These are phyloP conservation scores for Diddensiella santjacobensis DNA, from an alignment of 805 yeast species.

Conservation along the genomic window DNA sequence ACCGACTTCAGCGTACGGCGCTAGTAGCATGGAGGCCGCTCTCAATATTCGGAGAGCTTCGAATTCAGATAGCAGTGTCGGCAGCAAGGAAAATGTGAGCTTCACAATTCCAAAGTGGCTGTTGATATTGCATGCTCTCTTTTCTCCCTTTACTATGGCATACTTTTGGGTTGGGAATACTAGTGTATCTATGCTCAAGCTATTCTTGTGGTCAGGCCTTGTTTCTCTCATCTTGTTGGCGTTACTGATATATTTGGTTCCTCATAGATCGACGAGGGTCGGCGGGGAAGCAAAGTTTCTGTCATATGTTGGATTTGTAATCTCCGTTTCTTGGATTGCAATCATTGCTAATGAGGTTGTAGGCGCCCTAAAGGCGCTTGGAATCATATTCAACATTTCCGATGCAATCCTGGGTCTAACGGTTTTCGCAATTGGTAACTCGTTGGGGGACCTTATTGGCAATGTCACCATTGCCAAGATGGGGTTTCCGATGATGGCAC, in stretches of 20 bases:
- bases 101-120: conserved; percentile 11
- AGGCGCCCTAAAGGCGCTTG: conserved; percentile 55
- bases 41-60: not conserved
- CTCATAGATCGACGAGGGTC: not conserved
- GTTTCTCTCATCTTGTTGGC: conserved; percentile 1
- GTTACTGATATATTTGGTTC: not conserved
- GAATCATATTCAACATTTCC: conserved; percentile 56
- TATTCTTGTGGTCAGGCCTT: not conserved
- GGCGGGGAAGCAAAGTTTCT: conserved; percentile 7
- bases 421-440: conserved; percentile 87
- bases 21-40: not conserved
- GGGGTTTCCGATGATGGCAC: conserved; percentile 85
- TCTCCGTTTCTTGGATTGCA: conserved; percentile 67
- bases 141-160: conserved; percentile 32
- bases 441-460: conserved; percentile 84
- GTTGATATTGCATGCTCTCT: conserved; percentile 32
- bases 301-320: conserved; percentile 52
- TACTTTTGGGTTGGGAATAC: conserved; percentile 8
- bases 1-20: conserved; percentile 1
- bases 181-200: not conserved
- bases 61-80: too few species aligned
- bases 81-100: not conserved
- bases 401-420: conserved; percentile 85
- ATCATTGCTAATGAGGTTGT: conserved; percentile 69
- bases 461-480: conserved; percentile 73